phyloP scores from a whole-genome alignment of 78 protist genomes.

The slime mould (Dictyostelium discoideum) region dicty_2.7 NC_007090.3:4168501-4169000 shows the following conservation, averaged over 20 bases:
- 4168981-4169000: slow-evolving; percentile 35
- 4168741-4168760: neutral
- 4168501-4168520: slow-evolving; percentile 37
- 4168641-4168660: neutral
- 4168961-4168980: slow-evolving; percentile 66
- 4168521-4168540: neutral
- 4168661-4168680: neutral
- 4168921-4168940: slow-evolving; percentile 74
- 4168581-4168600: neutral
- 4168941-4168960: slow-evolving; percentile 7
- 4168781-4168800: slow-evolving; percentile 4
- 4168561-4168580: slow-evolving; percentile 5
- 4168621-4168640: neutral
- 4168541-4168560: slow-evolving; percentile 62
- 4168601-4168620: neutral
- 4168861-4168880: slow-evolving; percentile 30
- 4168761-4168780: neutral
- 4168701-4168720: neutral
- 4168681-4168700: slow-evolving; percentile 5
- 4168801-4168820: slow-evolving; percentile 33
- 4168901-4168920: neutral
- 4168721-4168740: neutral
- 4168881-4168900: neutral
- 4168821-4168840: slow-evolving; percentile 11
- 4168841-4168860: too few relatives aligned